Evolutionary conservation across 257 asterid species (phyloP).

Genomic region (Nicotiana undulata): DNA sequence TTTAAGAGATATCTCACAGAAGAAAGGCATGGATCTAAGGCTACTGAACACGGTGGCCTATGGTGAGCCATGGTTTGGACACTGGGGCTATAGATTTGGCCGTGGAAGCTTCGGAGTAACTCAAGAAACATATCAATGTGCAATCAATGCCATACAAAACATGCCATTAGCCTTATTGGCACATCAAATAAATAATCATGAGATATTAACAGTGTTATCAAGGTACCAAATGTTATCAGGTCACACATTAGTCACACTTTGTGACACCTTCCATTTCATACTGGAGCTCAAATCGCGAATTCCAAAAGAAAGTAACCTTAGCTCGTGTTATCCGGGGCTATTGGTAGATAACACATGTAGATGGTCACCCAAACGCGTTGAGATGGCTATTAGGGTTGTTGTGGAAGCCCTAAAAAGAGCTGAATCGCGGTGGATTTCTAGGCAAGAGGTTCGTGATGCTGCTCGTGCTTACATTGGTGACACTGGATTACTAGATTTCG

Average conservation of each 20-base stretch:
- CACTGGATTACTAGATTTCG: constrained; percentile 87
- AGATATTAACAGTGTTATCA: constrained; percentile 42
- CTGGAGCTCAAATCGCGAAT: constrained; percentile 47
- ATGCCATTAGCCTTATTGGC: constrained; percentile 53
- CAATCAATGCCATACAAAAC: constrained; percentile 50
- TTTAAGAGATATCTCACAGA: constrained; percentile 57
- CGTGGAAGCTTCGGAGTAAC: constrained; percentile 66
- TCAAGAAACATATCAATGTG: constrained; percentile 47
- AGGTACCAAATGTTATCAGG: constrained; percentile 68
- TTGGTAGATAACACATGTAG: constrained; percentile 79
- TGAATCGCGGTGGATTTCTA: constrained; percentile 74
- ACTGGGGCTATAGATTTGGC: constrained; percentile 68
- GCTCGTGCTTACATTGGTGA: constrained; percentile 91
- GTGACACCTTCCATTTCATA: constrained; percentile 70
- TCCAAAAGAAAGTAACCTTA: constrained; percentile 39
- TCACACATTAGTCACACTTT: constrained; percentile 50
- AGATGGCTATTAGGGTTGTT: constrained; percentile 88
- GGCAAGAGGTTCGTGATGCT: constrained; percentile 80
- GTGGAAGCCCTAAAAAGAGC: constrained; percentile 76
- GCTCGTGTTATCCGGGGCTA: constrained; percentile 29
- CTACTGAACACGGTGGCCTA: constrained; percentile 62
- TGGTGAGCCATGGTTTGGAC: constrained; percentile 85
- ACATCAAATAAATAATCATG: constrained; percentile 36
- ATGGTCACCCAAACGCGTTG: constrained; percentile 94
- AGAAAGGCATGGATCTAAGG: constrained; percentile 83